Conservation (phyloP, 148 eudicot species). For the Salicornia ramosissima region DNA sequence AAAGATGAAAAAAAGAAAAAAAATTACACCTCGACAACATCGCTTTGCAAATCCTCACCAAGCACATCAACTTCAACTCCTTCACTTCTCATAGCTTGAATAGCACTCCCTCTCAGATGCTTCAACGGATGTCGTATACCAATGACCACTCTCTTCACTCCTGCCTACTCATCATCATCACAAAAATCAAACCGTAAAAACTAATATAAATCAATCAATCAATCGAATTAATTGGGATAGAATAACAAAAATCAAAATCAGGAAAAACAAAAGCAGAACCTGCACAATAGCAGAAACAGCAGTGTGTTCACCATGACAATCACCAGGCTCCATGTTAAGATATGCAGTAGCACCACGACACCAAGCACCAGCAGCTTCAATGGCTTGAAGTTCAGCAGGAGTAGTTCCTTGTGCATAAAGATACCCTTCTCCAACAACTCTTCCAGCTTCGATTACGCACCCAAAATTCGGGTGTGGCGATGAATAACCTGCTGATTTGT, state of each 20-base stretch:
- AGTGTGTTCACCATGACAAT: conserved; percentile 64
- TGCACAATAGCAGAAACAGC: conserved; percentile 68
- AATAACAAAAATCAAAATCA: neutral
- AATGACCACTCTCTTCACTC: conserved; percentile 75
- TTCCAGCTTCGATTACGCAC: conserved; percentile 62
- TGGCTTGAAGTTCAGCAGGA: conserved; percentile 83
- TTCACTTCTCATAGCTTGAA: conserved; percentile 69
- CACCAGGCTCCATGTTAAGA: conserved; percentile 89
- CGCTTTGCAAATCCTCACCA: conserved; percentile 73
- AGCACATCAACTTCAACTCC: conserved; percentile 87
- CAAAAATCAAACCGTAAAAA: conserved; percentile 5
- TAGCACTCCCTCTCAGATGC: conserved; percentile 76
- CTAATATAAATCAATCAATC: neutral
- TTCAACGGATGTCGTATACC: conserved; percentile 89
- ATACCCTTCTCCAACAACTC: conserved; percentile 70
- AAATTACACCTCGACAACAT: conserved; percentile 54
- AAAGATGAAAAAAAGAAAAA: no score
- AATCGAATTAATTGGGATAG: neutral
- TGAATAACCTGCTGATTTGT: conserved; percentile 79
- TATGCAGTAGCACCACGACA: conserved; percentile 76
- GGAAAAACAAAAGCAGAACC: conserved; percentile 34
- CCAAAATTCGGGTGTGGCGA: conserved; percentile 95
- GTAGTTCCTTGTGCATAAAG: conserved; percentile 86
- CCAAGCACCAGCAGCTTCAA: conserved; percentile 56
- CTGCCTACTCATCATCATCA: conserved; percentile 50